Evolutionary conservation across 1,284 basidiomycete species (phyloP).

Genomic region (Pyrrhoderma lamaoense): DNA sequence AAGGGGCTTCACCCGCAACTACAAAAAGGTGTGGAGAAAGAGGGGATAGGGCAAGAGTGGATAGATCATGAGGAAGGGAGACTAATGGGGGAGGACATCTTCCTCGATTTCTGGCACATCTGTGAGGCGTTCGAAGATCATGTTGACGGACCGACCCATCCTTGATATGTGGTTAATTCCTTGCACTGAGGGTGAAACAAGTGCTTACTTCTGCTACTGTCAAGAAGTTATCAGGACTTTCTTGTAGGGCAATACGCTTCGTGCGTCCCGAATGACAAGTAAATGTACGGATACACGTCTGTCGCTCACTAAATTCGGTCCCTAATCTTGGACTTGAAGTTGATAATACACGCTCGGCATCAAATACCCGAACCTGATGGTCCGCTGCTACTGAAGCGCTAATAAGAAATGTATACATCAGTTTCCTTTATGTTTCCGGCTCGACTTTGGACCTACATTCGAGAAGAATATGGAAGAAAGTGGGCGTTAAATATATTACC

Average conservation of each 20-base stretch:
- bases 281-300: constrained; percentile 47
- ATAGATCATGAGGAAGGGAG: constrained; percentile 50
- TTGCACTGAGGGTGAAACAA: no score
- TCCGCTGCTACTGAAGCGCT: constrained; percentile 79
- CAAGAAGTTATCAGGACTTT: constrained; percentile 77
- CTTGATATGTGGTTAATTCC: no score
- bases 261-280: constrained; percentile 64
- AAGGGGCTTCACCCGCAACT: constrained; percentile 64
- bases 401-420: no score
- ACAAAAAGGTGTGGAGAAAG: constrained; percentile 69
- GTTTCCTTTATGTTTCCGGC: no score
- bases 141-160: constrained; percentile 79
- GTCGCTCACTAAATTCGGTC: constrained; percentile 35
- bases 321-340: constrained; percentile 29
- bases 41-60: constrained; percentile 59
- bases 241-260: constrained; percentile 79
- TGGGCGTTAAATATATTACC: constrained; percentile 86
- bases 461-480: constrained; percentile 69
- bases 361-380: constrained; percentile 74
- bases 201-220: constrained; percentile 76
- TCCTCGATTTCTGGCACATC: constrained; percentile 36
- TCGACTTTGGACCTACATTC: constrained; percentile 41
- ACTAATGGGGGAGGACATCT: constrained; percentile 65
- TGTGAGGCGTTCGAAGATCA: constrained; percentile 69
- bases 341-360: constrained; percentile 48